Percentiles rank a stretch among this genome's conserved stretches.
Conservation (phyloP, 805 yeast genomes). For the Candida montana region DNA sequence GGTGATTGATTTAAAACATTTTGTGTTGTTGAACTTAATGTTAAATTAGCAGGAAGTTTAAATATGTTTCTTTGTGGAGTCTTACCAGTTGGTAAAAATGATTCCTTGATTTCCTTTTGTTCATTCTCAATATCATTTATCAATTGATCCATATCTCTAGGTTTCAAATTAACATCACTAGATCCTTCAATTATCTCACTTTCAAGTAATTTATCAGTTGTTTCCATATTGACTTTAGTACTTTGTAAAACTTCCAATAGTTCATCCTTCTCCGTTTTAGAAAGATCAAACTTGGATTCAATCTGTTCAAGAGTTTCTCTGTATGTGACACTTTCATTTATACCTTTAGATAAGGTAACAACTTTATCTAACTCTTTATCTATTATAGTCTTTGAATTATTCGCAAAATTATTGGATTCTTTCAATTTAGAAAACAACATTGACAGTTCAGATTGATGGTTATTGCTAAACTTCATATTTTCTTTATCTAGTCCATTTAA, state of each 20-base stretch:
- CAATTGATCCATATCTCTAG: slow-evolving; percentile 18
- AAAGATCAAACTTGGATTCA: slow-evolving; percentile 4
- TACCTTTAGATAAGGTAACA: slow-evolving; percentile 4
- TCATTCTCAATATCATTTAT: slow-evolving; percentile 22
- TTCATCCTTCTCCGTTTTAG: background rate
- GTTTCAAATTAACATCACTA: slow-evolving; percentile 13
- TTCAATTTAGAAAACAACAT: slow-evolving; percentile 9
- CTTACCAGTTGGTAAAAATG: slow-evolving; percentile 26
- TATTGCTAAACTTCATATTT: slow-evolving; percentile 6
- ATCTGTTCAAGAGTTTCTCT: slow-evolving; percentile 2
- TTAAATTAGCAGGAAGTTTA: slow-evolving; percentile 12
- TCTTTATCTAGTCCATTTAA: slow-evolving; percentile 19
- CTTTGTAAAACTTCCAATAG: background rate
- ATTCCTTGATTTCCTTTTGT: slow-evolving; percentile 20
- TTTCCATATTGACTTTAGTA: slow-evolving; percentile 1
- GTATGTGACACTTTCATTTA: slow-evolving; percentile 2
- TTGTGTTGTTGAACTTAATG: background rate
- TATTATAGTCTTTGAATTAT: slow-evolving; percentile 10
- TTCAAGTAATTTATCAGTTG: slow-evolving; percentile 3
- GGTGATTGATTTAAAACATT: slow-evolving; percentile 16
- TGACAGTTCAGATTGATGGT: slow-evolving; percentile 10
- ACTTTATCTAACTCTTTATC: slow-evolving; percentile 17
- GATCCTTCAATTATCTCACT: slow-evolving; percentile 11
- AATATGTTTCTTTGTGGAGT: slow-evolving; percentile 23
- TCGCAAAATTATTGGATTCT: slow-evolving; percentile 16